phyloP scores from a whole-genome alignment of 2,329 filamentous ascomycete genomes.

The Beauveria sp. region DNA sequence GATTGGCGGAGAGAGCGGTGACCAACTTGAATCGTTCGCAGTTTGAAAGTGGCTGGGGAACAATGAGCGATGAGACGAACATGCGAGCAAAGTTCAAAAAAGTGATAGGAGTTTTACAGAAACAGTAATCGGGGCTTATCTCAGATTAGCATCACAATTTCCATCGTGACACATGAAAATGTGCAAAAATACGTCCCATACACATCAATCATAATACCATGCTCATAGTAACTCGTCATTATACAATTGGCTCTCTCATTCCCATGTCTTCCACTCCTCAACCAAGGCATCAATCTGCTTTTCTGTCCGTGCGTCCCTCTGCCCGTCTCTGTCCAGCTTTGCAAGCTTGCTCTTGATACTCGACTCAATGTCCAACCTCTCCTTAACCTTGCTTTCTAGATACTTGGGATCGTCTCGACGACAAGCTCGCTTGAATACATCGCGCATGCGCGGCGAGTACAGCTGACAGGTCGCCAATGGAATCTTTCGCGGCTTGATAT shows the following conservation, averaged over 20 bases:
- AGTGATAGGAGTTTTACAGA: too few species aligned
- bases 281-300: conserved; percentile 40
- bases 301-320: conserved; percentile 30
- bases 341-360: conserved; percentile 49
- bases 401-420: conserved; percentile 58
- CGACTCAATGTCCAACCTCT: conserved; percentile 52
- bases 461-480: conserved; percentile 61
- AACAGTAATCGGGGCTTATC: too few species aligned
- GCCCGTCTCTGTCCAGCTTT: conserved; percentile 29
- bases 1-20: too few species aligned
- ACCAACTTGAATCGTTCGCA: too few species aligned
- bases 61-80: too few species aligned
- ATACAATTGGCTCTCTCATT: conserved; percentile 27
- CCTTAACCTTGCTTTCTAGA: conserved; percentile 48
- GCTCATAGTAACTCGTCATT: not conserved
- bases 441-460: conserved; percentile 72
- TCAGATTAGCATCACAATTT: not conserved
- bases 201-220: not conserved
- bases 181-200: not conserved
- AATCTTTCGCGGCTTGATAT: conserved; percentile 49
- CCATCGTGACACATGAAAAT: not conserved
- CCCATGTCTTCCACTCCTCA: conserved; percentile 50
- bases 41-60: too few species aligned
- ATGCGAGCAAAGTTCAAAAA: too few species aligned
- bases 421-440: conserved; percentile 61